These are phyloP conservation scores for Podila epicladia DNA, from an alignment of 192 early-diverging fungal genomes.

Conservation along the genomic window DNA sequence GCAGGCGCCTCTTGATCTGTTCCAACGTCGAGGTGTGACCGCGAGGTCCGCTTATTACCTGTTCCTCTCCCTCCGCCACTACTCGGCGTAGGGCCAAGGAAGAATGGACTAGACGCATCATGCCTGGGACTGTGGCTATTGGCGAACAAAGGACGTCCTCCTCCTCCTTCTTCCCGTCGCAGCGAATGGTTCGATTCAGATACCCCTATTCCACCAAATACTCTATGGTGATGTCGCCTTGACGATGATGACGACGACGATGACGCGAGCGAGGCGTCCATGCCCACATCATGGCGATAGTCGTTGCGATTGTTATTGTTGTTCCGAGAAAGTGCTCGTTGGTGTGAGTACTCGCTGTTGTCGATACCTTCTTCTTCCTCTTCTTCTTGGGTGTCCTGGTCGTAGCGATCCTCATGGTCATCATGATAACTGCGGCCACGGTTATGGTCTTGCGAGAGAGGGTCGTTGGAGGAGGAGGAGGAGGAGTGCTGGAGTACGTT, in stretches of 20 bases:
- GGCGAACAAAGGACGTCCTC: background rate
- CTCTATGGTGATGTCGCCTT: background rate
- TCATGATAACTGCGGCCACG: constrained; percentile 1
- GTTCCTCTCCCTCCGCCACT: background rate
- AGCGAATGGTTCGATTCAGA: background rate
- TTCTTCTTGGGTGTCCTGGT: constrained; percentile 1
- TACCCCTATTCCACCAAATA: background rate
- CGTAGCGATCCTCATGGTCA: background rate
- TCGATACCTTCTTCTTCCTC: too few relatives aligned
- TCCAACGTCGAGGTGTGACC: constrained; percentile 25
- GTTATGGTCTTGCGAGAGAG: background rate
- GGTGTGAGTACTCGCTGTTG: background rate
- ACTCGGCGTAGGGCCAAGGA: background rate
- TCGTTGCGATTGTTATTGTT: too few relatives aligned
- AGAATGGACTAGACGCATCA: background rate
- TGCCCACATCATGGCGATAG: too few relatives aligned
- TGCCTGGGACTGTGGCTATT: background rate
- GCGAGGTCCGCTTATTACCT: background rate
- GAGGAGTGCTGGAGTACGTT: constrained; percentile 10
- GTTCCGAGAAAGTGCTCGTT: background rate
- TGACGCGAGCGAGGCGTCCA: background rate
- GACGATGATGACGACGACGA: background rate
- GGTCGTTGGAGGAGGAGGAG: background rate
- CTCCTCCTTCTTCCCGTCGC: too few relatives aligned
- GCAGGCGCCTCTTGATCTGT: constrained; percentile 67